Evolutionary conservation across 2,329 filamentous ascomycete species (phyloP).

Genomic region (Venturia nashicola): DNA sequence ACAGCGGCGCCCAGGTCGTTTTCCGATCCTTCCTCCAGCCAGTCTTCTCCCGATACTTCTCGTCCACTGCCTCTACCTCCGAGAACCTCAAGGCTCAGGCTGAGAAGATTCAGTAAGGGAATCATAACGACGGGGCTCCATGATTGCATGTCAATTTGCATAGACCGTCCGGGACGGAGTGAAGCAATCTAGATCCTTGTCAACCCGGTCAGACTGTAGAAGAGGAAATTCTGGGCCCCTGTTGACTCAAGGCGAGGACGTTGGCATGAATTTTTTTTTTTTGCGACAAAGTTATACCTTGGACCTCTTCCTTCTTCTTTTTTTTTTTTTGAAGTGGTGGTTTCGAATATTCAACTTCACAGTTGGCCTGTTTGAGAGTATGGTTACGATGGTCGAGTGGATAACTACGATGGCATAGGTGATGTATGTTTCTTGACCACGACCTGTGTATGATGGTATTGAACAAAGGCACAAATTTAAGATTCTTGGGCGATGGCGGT

Average conservation of each 20-base stretch:
- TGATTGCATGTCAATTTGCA: not conserved
- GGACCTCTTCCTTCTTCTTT: not conserved
- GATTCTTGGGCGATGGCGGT: not conserved
- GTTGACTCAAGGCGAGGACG: not conserved
- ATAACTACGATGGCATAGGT: not conserved
- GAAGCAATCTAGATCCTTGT: not conserved
- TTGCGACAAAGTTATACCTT: not conserved
- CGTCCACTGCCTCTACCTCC: slow-evolving; percentile 56
- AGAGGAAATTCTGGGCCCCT: not conserved
- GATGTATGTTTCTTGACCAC: not conserved
- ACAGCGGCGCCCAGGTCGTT: slow-evolving; percentile 84
- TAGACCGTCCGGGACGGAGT: not conserved
- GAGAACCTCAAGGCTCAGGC: slow-evolving; percentile 82
- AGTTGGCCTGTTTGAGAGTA: not conserved
- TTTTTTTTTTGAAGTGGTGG: not conserved
- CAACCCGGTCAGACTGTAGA: not conserved
- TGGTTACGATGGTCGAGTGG: not conserved
- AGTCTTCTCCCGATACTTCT: slow-evolving; percentile 87
- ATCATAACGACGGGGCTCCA: not conserved
- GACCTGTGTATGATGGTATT: not conserved
- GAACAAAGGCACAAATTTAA: not conserved
- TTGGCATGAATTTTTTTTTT: not conserved
- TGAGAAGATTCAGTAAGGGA: slow-evolving; percentile 43
- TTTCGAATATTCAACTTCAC: too few species aligned
- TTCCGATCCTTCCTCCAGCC: slow-evolving; percentile 94